Evolutionary conservation across 108 stramenopile species (phyloP), one percentile per base, ranked within the genome.

Genomic region (Nitzschia sp.): DNA sequence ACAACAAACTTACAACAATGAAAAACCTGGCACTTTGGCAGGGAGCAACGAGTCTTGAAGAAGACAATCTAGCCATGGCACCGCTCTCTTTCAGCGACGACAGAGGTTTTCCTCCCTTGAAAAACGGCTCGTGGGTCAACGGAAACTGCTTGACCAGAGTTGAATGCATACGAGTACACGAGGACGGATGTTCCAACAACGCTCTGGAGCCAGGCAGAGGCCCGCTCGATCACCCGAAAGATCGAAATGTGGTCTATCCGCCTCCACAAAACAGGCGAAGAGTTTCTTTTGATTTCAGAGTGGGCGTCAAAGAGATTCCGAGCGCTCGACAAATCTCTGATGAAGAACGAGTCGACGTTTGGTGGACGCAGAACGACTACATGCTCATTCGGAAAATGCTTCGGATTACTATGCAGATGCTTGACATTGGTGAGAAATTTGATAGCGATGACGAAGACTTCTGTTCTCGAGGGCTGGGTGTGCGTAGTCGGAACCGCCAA

Each of bases 331-430:
- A 34, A 23, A 19, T 64, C 11, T 17, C 28, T 2, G 27, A 3
- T 28, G 28, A 48, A 1, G 63, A 48, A n/a, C 28, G 5, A 16
- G 17, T 25, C 29, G 63, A 23, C 15, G 27, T 29, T 1, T 64
- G 66, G 66, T 56, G 53, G 66, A 68, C 53, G 1, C 27, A 53
- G 1, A 26, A 57, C 11, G 66, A 68, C 8, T 68, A 68, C 66
- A 34, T 33, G 54, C 54, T 38, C 33, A 68, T 68, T 27, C 54
- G 54, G 6, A 27, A 23, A 19, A 56, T 38, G 23, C 25, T 26
- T 21, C 30, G 29, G 3, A 35, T 38, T 11, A 56, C 66, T 15
- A 2, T 68, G 5, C 54, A 68, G 26, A 13, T 56, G 15, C 55
- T 68, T 30, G 28, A 33, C 13, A 55, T 19, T 13, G 54, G 66